A percentile compares a stretch with the other conserved stretches of the same genome.
Conservation (phyloP, 2,329 filamentous ascomycete species). For the Apiospora phragmitis region DNA sequence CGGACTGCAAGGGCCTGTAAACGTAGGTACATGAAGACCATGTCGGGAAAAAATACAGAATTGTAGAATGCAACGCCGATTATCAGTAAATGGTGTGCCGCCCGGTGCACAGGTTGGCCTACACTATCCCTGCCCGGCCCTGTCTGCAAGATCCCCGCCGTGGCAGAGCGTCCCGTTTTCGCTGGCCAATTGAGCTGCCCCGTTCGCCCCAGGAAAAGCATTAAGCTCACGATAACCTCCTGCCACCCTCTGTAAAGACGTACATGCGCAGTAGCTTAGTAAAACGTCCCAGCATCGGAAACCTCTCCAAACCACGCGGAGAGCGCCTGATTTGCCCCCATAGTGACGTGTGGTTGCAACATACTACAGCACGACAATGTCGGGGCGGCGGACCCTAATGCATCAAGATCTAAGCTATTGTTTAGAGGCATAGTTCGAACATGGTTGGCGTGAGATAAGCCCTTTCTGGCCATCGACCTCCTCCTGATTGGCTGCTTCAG, state of each 20-base stretch:
- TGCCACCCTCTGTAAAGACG: background rate
- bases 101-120: background rate
- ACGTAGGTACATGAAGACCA: background rate
- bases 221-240: slow-evolving; percentile 6
- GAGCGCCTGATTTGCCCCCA: background rate
- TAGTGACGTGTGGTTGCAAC: slow-evolving; percentile 4
- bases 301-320: background rate
- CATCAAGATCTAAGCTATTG: slow-evolving; percentile 10
- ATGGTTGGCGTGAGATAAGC: slow-evolving; percentile 5
- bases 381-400: slow-evolving; percentile 9
- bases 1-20: background rate
- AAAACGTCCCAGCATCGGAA: background rate
- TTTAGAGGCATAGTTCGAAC: background rate
- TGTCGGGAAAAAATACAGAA: background rate
- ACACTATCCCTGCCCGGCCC: background rate
- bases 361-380: background rate
- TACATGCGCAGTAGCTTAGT: background rate
- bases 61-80: background rate
- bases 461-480: background rate
- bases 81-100: background rate
- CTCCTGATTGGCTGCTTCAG: slow-evolving; percentile 3
- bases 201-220: background rate
- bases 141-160: background rate
- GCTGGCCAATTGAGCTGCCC: background rate
- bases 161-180: background rate